Percentiles rank a stretch among this genome's conserved stretches.
phyloP scores from a whole-genome alignment of 2,329 filamentous ascomycete genomes.

The Curvularia spicifera region DNA sequence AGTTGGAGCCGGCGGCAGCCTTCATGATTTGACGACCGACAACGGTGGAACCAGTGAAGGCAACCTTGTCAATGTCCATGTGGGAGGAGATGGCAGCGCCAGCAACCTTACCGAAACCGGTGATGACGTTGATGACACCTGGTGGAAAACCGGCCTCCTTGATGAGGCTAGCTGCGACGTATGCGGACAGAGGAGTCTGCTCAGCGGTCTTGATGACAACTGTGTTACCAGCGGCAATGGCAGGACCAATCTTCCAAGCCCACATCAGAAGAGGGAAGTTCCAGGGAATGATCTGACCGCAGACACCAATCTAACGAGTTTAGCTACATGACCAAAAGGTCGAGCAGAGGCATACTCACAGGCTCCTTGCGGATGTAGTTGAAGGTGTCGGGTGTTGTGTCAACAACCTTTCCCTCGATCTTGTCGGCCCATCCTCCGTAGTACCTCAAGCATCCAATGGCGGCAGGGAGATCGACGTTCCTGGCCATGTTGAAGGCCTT shows the following conservation, averaged over 20 bases:
- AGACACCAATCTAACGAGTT: conserved; percentile 69
- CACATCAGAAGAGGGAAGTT: conserved; percentile 85
- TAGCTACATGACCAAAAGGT: conserved; percentile 12
- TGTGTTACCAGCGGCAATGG: conserved; percentile 74
- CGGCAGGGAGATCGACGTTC: conserved; percentile 70
- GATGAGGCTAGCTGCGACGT: conserved; percentile 68
- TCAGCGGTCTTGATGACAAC: conserved; percentile 77
- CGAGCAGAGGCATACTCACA: conserved; percentile 47
- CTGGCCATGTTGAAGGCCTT: conserved; percentile 80
- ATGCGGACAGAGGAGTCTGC: conserved; percentile 74
- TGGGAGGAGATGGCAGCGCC: conserved; percentile 77
- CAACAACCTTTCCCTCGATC: conserved; percentile 85
- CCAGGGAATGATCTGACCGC: conserved; percentile 89
- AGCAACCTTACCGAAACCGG: conserved; percentile 78
- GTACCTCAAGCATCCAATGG: conserved; percentile 77
- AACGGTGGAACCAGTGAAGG: conserved; percentile 79
- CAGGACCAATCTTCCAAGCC: conserved; percentile 81
- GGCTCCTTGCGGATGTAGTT: conserved; percentile 84
- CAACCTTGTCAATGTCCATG: conserved; percentile 83
- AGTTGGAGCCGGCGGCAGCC: conserved; percentile 75
- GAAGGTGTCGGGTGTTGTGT: conserved; percentile 78
- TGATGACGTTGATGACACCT: conserved; percentile 78
- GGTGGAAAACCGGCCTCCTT: conserved; percentile 81
- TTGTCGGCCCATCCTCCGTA: conserved; percentile 93
- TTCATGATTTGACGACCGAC: conserved; percentile 81